These are phyloP conservation scores for Pyrus hybrid DNA, from an alignment of 331 rosid species.

Conservation along the genomic window DNA sequence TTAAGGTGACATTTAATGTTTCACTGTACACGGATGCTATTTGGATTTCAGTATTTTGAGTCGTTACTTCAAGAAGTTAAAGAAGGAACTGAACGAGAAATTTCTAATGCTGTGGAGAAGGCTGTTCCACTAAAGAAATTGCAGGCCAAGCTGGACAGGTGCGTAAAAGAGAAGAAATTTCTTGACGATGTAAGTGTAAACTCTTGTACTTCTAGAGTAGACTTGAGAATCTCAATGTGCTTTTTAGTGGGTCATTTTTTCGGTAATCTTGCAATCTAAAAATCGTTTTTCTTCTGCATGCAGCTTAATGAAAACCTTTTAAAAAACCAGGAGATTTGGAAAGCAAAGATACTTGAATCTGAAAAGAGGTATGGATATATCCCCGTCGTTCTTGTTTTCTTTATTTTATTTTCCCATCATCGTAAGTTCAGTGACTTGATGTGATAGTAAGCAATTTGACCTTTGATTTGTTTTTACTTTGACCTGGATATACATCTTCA, in stretches of 20 bases:
- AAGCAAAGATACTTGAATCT: slow-evolving; percentile 51
- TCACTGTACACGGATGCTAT: background rate
- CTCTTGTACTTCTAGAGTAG: background rate
- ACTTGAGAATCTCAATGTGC: background rate
- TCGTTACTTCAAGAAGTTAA: slow-evolving; percentile 77
- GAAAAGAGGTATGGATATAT: slow-evolving; percentile 54
- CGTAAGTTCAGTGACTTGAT: background rate
- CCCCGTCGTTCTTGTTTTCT: background rate
- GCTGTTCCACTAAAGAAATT: slow-evolving; percentile 57
- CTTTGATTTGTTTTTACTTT: background rate
- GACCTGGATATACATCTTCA: background rate
- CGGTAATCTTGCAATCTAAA: background rate
- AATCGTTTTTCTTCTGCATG: slow-evolving; percentile 20
- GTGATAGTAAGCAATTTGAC: background rate
- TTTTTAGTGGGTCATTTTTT: background rate
- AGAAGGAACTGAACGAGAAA: slow-evolving; percentile 67
- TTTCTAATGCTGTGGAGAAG: slow-evolving; percentile 66
- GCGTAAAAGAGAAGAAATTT: slow-evolving; percentile 68
- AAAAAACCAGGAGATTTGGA: slow-evolving; percentile 77
- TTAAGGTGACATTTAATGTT: background rate
- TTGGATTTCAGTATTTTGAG: slow-evolving; percentile 67
- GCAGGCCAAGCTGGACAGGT: slow-evolving; percentile 72
- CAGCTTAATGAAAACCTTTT: slow-evolving; percentile 88
- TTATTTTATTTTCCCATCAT: background rate
- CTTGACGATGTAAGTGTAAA: slow-evolving; percentile 60